These are phyloP conservation scores for Tetradesmus obliquus DNA, from an alignment of 139 green algal species.

Conservation along the genomic window DNA sequence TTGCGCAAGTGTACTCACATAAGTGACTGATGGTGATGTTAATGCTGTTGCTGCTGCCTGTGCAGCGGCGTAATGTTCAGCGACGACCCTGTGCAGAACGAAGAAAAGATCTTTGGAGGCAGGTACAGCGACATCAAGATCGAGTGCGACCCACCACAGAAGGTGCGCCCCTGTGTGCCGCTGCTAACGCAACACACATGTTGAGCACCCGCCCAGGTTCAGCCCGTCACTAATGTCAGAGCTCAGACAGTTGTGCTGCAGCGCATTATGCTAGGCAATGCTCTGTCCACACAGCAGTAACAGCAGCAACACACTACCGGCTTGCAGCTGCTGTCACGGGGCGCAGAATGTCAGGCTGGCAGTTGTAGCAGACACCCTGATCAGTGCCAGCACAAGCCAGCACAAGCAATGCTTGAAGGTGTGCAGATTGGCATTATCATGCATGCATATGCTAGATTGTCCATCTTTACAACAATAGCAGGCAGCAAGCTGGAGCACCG, in stretches of 20 bases:
- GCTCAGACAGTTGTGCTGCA: neutral
- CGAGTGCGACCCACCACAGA: constrained; percentile 45
- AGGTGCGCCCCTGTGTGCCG: neutral
- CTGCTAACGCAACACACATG: neutral
- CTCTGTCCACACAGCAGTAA: neutral
- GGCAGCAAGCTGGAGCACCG: too few relatives aligned
- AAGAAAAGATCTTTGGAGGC: constrained; percentile 47
- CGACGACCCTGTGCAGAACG: constrained; percentile 24
- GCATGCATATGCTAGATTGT: too few relatives aligned
- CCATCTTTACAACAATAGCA: neutral
- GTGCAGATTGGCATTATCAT: too few relatives aligned
- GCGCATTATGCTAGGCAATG: neutral
- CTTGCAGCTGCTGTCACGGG: too few relatives aligned
- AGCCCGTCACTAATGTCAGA: too few relatives aligned
- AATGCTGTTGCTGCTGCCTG: neutral
- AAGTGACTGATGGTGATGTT: neutral
- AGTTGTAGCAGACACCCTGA: too few relatives aligned
- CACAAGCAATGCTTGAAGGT: too few relatives aligned
- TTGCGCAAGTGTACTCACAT: too few relatives aligned
- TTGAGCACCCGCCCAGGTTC: too few relatives aligned
- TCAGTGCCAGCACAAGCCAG: too few relatives aligned
- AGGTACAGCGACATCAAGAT: constrained; percentile 35
- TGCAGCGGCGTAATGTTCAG: constrained; percentile 1
- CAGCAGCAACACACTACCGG: too few relatives aligned
- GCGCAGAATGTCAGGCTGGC: too few relatives aligned